Base-by-base conservation (phyloP, 345 rosid genomes). In the Sonneratia alba region DNA sequence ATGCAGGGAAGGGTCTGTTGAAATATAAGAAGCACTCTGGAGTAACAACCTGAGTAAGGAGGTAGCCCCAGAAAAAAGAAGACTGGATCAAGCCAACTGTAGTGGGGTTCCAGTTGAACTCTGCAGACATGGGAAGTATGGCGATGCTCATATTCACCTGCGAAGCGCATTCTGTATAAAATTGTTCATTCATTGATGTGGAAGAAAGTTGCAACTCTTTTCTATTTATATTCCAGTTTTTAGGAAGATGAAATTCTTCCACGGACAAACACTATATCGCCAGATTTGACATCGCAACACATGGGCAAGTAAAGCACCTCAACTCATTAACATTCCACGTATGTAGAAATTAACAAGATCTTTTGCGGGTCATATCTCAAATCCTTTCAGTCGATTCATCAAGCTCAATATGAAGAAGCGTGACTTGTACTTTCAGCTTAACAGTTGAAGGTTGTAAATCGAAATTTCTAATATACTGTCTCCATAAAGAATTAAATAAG, bases 81-180 rank as follows among this genome's bases (percentile, higher is more conserved):
- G 97, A 91, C 81, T 94, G 97, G 45, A 94, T 86, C 75, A 94
- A 53, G 76, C 98, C 98, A 73, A 94, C 95, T 0, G 97, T 94
- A 34, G 95, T 74, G 0, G 93, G 91, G 75, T 80, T 94, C 97
- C 97, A 94, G 74, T 89, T 84, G 76, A 9, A 87, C 80, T 94
- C 96, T 2, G 95, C 91, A n/a, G 96, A 88, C 96, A 91, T 91
- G n/a, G 98, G 98, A 79, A 94, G 98, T 85, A 94, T 91, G 0
- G 95, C 98, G 66, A 94, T 91, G 77, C 96, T 94, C 97, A 94
- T 94, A 55, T 94, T 94, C 74, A 94, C 97, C 98, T 91, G 89
- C 77, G 76, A 84, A 77, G 51, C 37, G 75, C 63, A 72, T 72
- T 66, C 74, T 56, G 49, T 63, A 83, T 76, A 79, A 76, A 73